phyloP scores from a whole-genome alignment of 1,139 yeast species.

The Fermentozyma sake region DNA sequence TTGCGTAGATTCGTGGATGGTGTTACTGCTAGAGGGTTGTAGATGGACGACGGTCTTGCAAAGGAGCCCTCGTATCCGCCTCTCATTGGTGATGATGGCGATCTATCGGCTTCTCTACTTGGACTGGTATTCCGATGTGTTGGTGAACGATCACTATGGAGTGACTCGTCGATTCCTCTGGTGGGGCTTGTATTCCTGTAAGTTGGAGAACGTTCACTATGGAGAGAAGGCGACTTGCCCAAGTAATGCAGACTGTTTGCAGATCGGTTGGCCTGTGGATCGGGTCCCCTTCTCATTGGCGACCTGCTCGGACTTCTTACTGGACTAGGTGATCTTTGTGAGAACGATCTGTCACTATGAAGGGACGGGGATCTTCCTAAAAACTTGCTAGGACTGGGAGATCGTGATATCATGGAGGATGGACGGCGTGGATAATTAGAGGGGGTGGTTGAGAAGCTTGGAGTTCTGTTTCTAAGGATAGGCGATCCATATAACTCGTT shows the following conservation, averaged over 20 bases:
- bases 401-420: slow-evolving; percentile 6
- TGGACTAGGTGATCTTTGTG: slow-evolving; percentile 3
- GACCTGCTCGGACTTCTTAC: slow-evolving; percentile 1
- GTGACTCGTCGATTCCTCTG: slow-evolving; percentile 3
- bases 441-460: no score
- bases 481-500: slow-evolving; percentile 1
- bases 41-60: no score
- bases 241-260: no score
- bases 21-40: slow-evolving; percentile 1
- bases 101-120: background rate
- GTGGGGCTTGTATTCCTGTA: no score
- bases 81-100: no score
- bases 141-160: slow-evolving; percentile 4
- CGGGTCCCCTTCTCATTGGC: no score
- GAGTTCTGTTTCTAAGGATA: slow-evolving; percentile 5
- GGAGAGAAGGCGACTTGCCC: no score
- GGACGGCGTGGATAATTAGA: slow-evolving; percentile 1
- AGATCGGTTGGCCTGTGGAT: no score
- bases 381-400: slow-evolving; percentile 11
- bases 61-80: no score
- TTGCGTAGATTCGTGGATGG: slow-evolving; percentile 1
- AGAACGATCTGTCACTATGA: slow-evolving; percentile 4
- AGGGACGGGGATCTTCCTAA: slow-evolving; percentile 4
- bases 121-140: slow-evolving; percentile 2
- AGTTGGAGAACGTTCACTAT: no score